Evolutionary conservation across 352 stramenopile genomes (phyloP), one percentile per base, ranked within the genome.

Genomic region (Pythium phragmiticola): DNA sequence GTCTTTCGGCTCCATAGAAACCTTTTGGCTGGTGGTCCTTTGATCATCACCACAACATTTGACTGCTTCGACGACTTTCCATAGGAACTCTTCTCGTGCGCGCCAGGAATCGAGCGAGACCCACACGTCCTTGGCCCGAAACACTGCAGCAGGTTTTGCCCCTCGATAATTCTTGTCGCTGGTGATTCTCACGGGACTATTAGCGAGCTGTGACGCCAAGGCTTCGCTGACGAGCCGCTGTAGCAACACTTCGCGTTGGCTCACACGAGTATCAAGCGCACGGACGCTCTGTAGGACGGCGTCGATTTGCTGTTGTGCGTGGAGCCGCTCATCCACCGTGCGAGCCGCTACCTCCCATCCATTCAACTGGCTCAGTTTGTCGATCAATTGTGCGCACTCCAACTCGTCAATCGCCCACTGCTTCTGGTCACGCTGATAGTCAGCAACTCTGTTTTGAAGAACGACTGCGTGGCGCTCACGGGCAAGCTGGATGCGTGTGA

Each of bases 401-500:
- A 37, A 19, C 23, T 66, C 66, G 7, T 73, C 60, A 0, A 57
- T 16, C 0, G 43, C 57, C 60, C 55, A 66, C 16, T 49, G 23
- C 1, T 36, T 49, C 19, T 60, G 41, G 2, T 65, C 39, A 12
- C 45, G 17, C 23, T 63, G 51, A 26, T 66, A 71, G 0, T 13
- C 7, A 3, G n/a, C 2, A 0, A 43, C 26, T 7, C 42, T 30
- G 0, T 16, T 7, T 1, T 62, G 19, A 0, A 58, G 17, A 33
- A 66, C 28, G 3, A 55, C 26, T 1, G 41, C 43, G 42, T 69
- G 63, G 41, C 50, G 60, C 36, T 69, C 60, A 16, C 61, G 57
- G n/a, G 48, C 51, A 28, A 70, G 57, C 30, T 73, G 66, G 58
- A 84, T 74, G 0, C 68, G 64, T 7, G 69, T 69, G 12, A 57